Evolutionary conservation across 352 stramenopile genomes (phyloP).

Genomic region (Globisporangium irregulare): DNA sequence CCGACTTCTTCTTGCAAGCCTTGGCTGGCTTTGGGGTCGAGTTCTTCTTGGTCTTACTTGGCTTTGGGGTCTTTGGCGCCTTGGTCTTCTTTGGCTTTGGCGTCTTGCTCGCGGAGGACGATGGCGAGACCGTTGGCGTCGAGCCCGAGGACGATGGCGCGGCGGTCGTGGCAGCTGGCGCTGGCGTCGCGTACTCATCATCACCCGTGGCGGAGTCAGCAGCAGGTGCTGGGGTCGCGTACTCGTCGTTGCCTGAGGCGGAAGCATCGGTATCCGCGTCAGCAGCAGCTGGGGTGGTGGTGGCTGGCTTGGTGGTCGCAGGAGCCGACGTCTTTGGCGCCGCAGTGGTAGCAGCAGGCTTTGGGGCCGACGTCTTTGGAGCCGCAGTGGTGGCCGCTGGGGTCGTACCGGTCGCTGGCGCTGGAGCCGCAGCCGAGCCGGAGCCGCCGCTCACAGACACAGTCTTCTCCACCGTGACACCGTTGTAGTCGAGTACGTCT

Average conservation of each 20-base stretch:
- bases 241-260: conserved; percentile 9
- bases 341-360: conserved; percentile 1
- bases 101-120: conserved; percentile 5
- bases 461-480: conserved; percentile 50
- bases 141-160: background rate
- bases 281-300: background rate
- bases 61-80: conserved; percentile 7
- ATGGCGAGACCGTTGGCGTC: conserved; percentile 9
- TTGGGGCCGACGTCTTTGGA: background rate
- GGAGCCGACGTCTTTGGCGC: conserved; percentile 3
- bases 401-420: background rate
- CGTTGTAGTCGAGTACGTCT: conserved; percentile 66
- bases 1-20: conserved; percentile 7
- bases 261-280: background rate
- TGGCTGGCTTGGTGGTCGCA: background rate
- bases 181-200: conserved; percentile 2
- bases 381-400: conserved; percentile 1
- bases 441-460: conserved; percentile 2
- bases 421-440: conserved; percentile 3
- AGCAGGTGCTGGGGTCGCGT: conserved; percentile 5
- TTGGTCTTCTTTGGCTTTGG: conserved; percentile 16
- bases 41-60: conserved; percentile 19
- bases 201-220: conserved; percentile 3
- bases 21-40: conserved; percentile 5
- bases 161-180: conserved; percentile 1